Evolutionary conservation across 345 rosid genomes (phyloP).

Genomic region (Sonneratia alba): DNA sequence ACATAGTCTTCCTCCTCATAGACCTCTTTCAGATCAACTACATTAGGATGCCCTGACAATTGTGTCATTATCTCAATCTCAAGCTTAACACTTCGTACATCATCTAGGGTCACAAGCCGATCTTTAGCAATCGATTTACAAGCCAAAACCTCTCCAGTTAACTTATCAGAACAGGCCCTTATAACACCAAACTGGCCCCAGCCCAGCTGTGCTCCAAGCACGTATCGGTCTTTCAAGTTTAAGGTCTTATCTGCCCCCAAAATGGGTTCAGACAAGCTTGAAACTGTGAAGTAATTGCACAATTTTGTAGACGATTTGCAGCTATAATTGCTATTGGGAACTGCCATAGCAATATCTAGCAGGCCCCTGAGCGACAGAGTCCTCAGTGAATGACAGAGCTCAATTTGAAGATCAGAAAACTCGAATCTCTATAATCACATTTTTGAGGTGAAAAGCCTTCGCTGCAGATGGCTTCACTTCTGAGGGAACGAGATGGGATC

Average conservation of each 20-base stretch:
- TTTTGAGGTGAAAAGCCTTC: neutral
- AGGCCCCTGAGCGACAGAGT: conserved; percentile 8
- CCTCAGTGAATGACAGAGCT: neutral
- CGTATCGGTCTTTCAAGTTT: conserved; percentile 38
- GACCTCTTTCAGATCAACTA: conserved; percentile 60
- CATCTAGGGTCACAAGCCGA: conserved; percentile 46
- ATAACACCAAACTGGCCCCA: conserved; percentile 71
- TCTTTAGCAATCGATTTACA: conserved; percentile 62
- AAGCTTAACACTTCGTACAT: conserved; percentile 45
- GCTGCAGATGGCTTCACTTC: conserved; percentile 3
- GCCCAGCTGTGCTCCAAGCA: conserved; percentile 50
- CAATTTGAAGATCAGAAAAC: neutral
- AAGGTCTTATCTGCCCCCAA: conserved; percentile 38
- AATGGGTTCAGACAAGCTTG: conserved; percentile 33
- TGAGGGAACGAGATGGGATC: conserved; percentile 15
- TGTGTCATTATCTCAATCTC: conserved; percentile 66
- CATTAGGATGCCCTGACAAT: conserved; percentile 65
- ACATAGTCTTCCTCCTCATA: conserved; percentile 54
- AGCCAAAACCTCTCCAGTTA: conserved; percentile 46
- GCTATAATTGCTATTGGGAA: conserved; percentile 31
- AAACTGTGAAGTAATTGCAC: conserved; percentile 32
- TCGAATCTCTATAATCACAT: neutral
- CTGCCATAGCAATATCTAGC: conserved; percentile 41
- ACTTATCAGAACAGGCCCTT: conserved; percentile 48
- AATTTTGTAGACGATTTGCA: conserved; percentile 21